phyloP scores from a whole-genome alignment of 257 asterid species.

The Leonotis leonurus region DNA sequence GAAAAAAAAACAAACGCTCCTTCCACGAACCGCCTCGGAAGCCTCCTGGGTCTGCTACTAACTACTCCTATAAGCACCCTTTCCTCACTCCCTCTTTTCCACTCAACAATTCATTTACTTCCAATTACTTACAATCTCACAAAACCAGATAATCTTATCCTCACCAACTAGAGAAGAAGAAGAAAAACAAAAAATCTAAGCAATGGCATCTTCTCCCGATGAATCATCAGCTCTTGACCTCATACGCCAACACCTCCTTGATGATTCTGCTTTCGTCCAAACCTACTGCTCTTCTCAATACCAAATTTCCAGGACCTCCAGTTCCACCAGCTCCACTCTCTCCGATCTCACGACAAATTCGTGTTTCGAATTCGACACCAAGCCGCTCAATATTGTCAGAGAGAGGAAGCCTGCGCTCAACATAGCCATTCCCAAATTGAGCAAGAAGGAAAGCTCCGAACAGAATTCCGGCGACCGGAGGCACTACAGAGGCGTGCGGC shows the following conservation, averaged over 20 bases:
- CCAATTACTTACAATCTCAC: no score
- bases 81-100: conserved; percentile 32
- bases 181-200: no score
- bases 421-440: conserved; percentile 42
- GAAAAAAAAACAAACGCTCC: no score
- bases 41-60: not conserved
- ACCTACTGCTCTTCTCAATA: conserved; percentile 28
- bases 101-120: conserved; percentile 19
- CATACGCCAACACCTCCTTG: conserved; percentile 68
- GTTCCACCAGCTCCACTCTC: conserved; percentile 21
- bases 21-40: conserved; percentile 41
- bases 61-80: conserved; percentile 26
- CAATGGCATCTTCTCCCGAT: conserved; percentile 26
- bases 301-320: conserved; percentile 38
- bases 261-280: conserved; percentile 49
- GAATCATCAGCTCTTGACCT: conserved; percentile 55
- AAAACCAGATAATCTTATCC: not conserved
- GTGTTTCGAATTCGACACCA: conserved; percentile 29
- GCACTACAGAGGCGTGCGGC: conserved; percentile 64
- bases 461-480: conserved; percentile 29
- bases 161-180: no score
- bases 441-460: conserved; percentile 9
- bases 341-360: conserved; percentile 20
- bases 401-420: conserved; percentile 56
- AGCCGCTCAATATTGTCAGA: conserved; percentile 17